Percentiles rank a stretch among this genome's conserved stretches.
These are phyloP conservation scores for Suillus placidus DNA, from an alignment of 768 basidiomycete genomes.

Conservation along the genomic window DNA sequence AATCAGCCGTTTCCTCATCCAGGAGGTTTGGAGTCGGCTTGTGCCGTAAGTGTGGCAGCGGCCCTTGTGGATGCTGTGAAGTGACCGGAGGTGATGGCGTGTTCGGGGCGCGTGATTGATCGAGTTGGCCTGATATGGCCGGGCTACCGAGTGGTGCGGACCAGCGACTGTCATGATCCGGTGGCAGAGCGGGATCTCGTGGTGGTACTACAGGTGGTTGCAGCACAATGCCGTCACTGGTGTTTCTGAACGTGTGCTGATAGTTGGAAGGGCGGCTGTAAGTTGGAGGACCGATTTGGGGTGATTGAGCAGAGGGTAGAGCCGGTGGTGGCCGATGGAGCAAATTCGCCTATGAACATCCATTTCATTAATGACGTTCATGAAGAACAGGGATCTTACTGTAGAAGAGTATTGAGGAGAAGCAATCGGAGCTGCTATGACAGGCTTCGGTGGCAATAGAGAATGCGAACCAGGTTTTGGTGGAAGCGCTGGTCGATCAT, in stretches of 20 bases:
- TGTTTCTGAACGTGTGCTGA: slow-evolving; percentile 19
- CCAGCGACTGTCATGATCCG: slow-evolving; percentile 32
- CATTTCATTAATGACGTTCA: neutral
- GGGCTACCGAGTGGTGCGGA: slow-evolving; percentile 30
- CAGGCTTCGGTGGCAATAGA: slow-evolving; percentile 22
- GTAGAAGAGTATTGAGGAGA: slow-evolving; percentile 17
- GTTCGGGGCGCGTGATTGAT: slow-evolving; percentile 26
- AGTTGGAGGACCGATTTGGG: slow-evolving; percentile 6
- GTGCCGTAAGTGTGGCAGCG: slow-evolving; percentile 25
- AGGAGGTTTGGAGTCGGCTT: slow-evolving; percentile 54
- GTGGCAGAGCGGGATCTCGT: slow-evolving; percentile 24
- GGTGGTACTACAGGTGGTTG: slow-evolving; percentile 24
- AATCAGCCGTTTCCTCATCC: slow-evolving; percentile 52
- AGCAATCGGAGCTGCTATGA: slow-evolving; percentile 12
- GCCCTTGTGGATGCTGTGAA: slow-evolving; percentile 31
- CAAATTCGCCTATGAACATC: slow-evolving; percentile 24
- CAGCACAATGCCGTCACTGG: slow-evolving; percentile 22
- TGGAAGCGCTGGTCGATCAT: slow-evolving; percentile 42
- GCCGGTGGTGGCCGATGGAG: slow-evolving; percentile 42
- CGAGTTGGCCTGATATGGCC: slow-evolving; percentile 30
- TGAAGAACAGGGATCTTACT: slow-evolving; percentile 1
- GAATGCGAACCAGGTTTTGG: slow-evolving; percentile 36
- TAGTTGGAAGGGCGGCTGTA: slow-evolving; percentile 14
- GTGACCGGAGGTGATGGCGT: slow-evolving; percentile 20
- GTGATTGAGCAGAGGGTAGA: slow-evolving; percentile 23